These are phyloP conservation scores for Darksidea phi DNA, from an alignment of 495 filamentous ascomycete species.

Conservation along the genomic window DNA sequence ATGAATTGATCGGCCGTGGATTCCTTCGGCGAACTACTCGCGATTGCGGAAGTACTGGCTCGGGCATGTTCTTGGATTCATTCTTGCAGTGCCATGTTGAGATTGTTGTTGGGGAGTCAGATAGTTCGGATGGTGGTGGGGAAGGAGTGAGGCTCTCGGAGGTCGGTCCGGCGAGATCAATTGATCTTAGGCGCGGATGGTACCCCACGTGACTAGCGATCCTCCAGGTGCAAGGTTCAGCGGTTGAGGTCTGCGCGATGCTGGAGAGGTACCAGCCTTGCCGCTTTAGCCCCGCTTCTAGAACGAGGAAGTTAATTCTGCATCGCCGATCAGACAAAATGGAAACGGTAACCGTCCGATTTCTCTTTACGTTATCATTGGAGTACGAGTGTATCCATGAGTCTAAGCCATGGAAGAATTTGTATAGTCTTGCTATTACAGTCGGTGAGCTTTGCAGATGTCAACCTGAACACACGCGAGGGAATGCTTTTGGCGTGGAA, in stretches of 20 bases:
- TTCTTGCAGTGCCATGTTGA: slow-evolving; percentile 11
- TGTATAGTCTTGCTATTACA: no score
- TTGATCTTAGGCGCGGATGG: background rate
- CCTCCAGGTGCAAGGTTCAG: no score
- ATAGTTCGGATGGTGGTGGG: background rate
- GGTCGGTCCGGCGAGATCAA: slow-evolving; percentile 16
- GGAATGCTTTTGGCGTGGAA: no score
- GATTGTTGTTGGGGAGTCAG: slow-evolving; percentile 1
- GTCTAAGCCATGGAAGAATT: no score
- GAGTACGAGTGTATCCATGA: no score
- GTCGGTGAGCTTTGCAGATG: no score
- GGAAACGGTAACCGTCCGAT: no score
- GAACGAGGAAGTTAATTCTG: background rate
- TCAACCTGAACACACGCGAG: no score
- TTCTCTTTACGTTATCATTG: no score
- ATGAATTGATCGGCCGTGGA: slow-evolving; percentile 37
- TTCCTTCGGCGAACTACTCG: slow-evolving; percentile 34
- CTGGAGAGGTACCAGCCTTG: background rate
- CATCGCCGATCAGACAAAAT: background rate
- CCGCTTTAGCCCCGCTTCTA: background rate
- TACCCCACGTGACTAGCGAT: background rate
- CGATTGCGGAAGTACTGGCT: slow-evolving; percentile 29
- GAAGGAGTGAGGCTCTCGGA: slow-evolving; percentile 16
- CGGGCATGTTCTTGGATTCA: slow-evolving; percentile 29
- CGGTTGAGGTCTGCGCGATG: background rate